A percentile compares a stretch with the other conserved stretches of the same genome.
phyloP scores from a whole-genome alignment of 768 basidiomycete species.

The Hericium erinaceus region DNA sequence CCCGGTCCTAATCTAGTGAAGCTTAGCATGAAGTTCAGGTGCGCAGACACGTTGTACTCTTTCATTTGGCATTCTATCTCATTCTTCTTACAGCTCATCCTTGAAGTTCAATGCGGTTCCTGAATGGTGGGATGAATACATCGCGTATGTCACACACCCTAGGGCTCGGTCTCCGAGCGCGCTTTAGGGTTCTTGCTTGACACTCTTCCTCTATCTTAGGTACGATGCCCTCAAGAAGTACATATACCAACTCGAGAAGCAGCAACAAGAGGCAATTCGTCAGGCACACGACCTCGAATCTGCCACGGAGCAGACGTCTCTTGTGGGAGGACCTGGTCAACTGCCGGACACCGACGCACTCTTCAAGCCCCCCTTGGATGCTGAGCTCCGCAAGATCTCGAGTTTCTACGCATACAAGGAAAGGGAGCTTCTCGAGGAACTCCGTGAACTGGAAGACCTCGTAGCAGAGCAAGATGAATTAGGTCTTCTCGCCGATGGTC shows the following conservation, averaged over 20 bases:
- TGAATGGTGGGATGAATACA: slow-evolving; percentile 91
- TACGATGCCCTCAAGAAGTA: slow-evolving; percentile 80
- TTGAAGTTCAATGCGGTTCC: slow-evolving; percentile 87
- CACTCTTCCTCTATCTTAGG: slow-evolving; percentile 26
- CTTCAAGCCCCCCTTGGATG: slow-evolving; percentile 71
- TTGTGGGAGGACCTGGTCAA: slow-evolving; percentile 34
- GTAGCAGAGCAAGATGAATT: slow-evolving; percentile 51
- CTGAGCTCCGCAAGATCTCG: slow-evolving; percentile 73
- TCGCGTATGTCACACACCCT: slow-evolving; percentile 46
- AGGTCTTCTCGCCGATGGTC: slow-evolving; percentile 39
- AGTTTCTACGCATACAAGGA: slow-evolving; percentile 75
- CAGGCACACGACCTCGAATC: slow-evolving; percentile 49
- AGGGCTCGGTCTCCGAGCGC: too few relatives aligned
- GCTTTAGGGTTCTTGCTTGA: not conserved
- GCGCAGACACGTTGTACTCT: slow-evolving; percentile 2
- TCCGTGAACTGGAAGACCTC: slow-evolving; percentile 47
- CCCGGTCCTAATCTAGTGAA: slow-evolving; percentile 2
- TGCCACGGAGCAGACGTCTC: slow-evolving; percentile 42
- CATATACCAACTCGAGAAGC: slow-evolving; percentile 81
- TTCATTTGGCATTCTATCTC: not conserved
- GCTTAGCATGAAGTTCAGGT: slow-evolving; percentile 55
- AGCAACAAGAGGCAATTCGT: slow-evolving; percentile 40
- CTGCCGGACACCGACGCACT: slow-evolving; percentile 37
- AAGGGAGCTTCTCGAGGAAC: slow-evolving; percentile 55
- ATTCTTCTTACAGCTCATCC: slow-evolving; percentile 44